phyloP scores from a whole-genome alignment of 495 filamentous ascomycete genomes.

The Daldinia vernicosa region DNA sequence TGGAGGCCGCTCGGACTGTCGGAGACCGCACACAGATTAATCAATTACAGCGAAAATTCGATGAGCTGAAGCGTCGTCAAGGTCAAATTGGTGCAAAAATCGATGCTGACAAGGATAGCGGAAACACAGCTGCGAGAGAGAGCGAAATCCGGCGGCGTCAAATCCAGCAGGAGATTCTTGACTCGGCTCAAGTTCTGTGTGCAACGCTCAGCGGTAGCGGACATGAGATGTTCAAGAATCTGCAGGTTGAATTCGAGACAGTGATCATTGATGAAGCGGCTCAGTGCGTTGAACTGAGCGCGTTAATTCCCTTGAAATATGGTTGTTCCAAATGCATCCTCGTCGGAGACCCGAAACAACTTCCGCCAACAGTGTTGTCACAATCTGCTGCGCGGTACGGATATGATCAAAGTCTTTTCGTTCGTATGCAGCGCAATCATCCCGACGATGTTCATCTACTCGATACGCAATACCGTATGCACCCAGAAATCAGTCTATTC shows the following conservation, averaged over 20 bases:
- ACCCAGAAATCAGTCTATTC: constrained; percentile 91
- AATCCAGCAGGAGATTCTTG: constrained; percentile 89
- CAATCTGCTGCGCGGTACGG: constrained; percentile 90
- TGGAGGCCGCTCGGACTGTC: constrained; percentile 74
- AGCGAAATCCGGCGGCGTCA: constrained; percentile 84
- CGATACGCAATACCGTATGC: constrained; percentile 98
- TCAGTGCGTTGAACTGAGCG: constrained; percentile 96
- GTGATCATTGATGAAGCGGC: constrained; percentile 98
- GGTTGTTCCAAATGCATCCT: constrained; percentile 96
- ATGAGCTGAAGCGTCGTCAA: constrained; percentile 77
- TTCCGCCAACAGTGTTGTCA: constrained; percentile 95
- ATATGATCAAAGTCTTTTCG: constrained; percentile 98
- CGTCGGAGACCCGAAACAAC: constrained; percentile 96
- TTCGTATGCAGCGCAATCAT: constrained; percentile 94
- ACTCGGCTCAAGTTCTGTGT: constrained; percentile 90
- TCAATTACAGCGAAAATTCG: constrained; percentile 80
- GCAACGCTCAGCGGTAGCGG: constrained; percentile 94
- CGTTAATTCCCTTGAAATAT: constrained; percentile 96
- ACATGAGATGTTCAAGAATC: constrained; percentile 94
- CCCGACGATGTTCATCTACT: constrained; percentile 90
- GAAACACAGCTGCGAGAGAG: constrained; percentile 77
- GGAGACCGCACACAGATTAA: constrained; percentile 63
- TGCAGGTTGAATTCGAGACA: constrained; percentile 97
- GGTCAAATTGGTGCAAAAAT: constrained; percentile 77
- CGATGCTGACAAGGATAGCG: constrained; percentile 84